A percentile compares a stretch with the other conserved stretches of the same genome.
These are phyloP conservation scores for Fomitopsis pulvina DNA, from an alignment of 768 basidiomycete species.

Conservation along the genomic window DNA sequence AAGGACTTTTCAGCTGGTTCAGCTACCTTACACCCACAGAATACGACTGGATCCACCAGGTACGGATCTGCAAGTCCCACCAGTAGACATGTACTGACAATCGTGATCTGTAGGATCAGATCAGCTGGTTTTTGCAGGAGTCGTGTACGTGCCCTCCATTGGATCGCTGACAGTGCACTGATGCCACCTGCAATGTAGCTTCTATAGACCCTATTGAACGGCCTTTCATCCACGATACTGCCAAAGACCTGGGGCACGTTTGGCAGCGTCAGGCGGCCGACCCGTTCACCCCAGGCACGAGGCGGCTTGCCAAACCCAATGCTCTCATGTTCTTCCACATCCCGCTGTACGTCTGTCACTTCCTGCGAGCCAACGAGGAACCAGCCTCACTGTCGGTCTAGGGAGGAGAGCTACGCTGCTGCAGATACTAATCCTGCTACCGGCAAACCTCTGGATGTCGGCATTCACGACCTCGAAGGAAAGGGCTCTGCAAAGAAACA, in stretches of 20 bases:
- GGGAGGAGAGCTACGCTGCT: constrained; percentile 68
- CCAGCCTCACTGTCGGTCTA: constrained; percentile 20
- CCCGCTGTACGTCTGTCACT: constrained; percentile 57
- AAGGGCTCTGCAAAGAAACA: constrained; percentile 62
- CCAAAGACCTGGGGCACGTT: constrained; percentile 56
- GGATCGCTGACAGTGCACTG: background rate
- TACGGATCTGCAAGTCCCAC: constrained; percentile 21
- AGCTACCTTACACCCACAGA: constrained; percentile 62
- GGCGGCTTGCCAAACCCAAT: constrained; percentile 82
- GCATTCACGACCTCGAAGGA: constrained; percentile 51
- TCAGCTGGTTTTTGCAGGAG: constrained; percentile 85
- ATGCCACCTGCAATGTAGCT: constrained; percentile 23
- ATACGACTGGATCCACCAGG: constrained; percentile 82
- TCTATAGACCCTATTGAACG: constrained; percentile 70
- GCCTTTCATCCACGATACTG: constrained; percentile 76
- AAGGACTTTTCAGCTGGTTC: constrained; percentile 52
- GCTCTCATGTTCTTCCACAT: constrained; percentile 99
- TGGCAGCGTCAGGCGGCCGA: constrained; percentile 55
- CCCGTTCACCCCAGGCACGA: constrained; percentile 48
- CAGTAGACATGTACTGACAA: background rate
- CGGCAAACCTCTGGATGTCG: constrained; percentile 62
- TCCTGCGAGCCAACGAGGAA: too few species aligned
- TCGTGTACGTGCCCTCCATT: constrained; percentile 37
- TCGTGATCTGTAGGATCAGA: constrained; percentile 51
- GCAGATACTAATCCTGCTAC: constrained; percentile 60